Evolutionary conservation across 2,329 filamentous ascomycete genomes (phyloP).

Genomic region (Fusarium sp.): DNA sequence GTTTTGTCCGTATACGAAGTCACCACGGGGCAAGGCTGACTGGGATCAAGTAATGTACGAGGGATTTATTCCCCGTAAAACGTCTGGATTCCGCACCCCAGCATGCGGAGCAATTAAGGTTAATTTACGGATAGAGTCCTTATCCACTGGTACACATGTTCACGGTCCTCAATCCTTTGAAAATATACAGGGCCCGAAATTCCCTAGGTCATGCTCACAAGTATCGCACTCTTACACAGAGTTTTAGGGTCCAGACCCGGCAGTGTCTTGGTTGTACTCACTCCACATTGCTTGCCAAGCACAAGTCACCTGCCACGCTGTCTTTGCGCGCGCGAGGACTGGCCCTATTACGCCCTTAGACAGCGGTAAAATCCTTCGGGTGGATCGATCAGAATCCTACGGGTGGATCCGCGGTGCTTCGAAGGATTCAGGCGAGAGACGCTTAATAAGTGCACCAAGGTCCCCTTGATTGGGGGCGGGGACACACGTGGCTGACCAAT

Average conservation of each 20-base stretch:
- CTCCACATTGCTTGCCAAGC: not conserved
- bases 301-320: not conserved
- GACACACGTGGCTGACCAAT: not conserved
- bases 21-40: not conserved
- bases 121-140: not conserved
- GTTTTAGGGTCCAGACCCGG: not conserved
- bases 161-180: not conserved
- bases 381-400: not conserved
- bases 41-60: not conserved
- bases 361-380: not conserved
- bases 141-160: not conserved
- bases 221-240: not conserved
- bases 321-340: not conserved
- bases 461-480: not conserved
- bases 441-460: not conserved
- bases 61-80: not conserved
- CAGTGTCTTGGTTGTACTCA: not conserved
- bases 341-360: not conserved
- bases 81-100: not conserved
- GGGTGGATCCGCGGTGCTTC: not conserved
- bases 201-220: not conserved
- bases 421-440: not conserved
- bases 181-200: not conserved
- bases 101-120: not conserved
- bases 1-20: not conserved